phyloP scores from a whole-genome alignment of 805 yeast genomes.

The Myxozyma neotropica region DNA sequence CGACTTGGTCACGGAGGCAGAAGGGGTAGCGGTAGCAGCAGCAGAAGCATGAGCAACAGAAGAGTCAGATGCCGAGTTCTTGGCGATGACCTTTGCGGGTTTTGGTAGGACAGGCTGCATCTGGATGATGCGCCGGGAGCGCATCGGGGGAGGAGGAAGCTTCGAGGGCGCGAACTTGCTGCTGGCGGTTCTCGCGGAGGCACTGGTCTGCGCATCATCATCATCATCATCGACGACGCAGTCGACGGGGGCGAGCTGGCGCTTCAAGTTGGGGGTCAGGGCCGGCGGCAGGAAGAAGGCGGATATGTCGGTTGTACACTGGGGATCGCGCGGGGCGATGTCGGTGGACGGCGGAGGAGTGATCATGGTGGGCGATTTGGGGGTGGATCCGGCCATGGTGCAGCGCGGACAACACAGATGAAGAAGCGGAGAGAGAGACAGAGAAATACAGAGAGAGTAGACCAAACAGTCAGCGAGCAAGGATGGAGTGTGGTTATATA shows the following conservation, averaged over 20 bases:
- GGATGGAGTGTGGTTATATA: background rate
- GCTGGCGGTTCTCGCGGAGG: background rate
- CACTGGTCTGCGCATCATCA: background rate
- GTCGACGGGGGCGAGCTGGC: background rate
- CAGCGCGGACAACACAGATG: background rate
- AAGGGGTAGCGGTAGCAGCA: background rate
- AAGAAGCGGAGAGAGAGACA: background rate
- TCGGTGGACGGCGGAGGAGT: conserved; percentile 34
- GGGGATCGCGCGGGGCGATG: conserved; percentile 30
- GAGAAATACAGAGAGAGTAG: background rate
- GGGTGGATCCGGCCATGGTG: background rate
- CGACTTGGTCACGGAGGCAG: conserved; percentile 10
- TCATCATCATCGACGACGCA: background rate
- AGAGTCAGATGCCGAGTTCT: background rate
- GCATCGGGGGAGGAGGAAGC: conserved; percentile 34
- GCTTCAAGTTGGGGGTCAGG: background rate
- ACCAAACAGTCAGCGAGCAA: background rate
- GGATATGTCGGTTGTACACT: conserved; percentile 14
- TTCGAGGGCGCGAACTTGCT: conserved; percentile 6
- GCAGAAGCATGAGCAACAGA: background rate
- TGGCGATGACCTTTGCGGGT: conserved; percentile 13
- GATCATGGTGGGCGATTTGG: conserved; percentile 16
- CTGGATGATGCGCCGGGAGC: conserved; percentile 33
- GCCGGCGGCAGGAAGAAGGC: conserved; percentile 28
- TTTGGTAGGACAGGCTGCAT: conserved; percentile 34